Evolutionary conservation across 257 asterid genomes (phyloP), one percentile per base, ranked within the genome.

Genomic region (Solanum etuberosum): DNA sequence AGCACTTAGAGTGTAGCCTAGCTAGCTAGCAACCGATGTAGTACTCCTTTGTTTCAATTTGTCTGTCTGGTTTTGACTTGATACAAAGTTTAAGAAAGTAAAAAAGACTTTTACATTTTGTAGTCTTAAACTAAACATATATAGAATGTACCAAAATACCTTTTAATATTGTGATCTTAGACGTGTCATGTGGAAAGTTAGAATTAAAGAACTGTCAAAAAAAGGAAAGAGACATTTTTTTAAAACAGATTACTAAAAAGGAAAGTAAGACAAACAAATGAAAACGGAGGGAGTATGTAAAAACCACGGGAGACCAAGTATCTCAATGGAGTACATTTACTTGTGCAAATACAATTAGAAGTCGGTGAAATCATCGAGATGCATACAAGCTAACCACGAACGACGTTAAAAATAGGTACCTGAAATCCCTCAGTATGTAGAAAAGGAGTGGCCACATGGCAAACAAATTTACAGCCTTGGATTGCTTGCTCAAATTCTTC

Each of bases 371-470:
- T 43, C 25, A 10, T 46, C 20, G 20, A 16, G 42, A 0, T 16
- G 14, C 67, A 1, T 3, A 29, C 67, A 46, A 80, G 18, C n/a
- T 27, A 14, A 46, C 9, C 42, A 2, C 29, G 29, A 80, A 9
- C 18, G 5, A 2, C 1, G 7, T 6, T 40, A 11, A 43, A 61
- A 40, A 18, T 68, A n/a, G 40, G 42, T 72, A 89, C 90, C 86
- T 42, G 88, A 37, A 86, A 84, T 48, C 83, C 87, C 3, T 87
- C 86, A 27, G 83, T 21, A 59, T 89, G 91, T 4, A 11, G 70
- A 8, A 40, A 6, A 14, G 92, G 87, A 18, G 93, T 85, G 42
- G 91, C 90, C 71, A 88, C 46, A 73, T 90, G 91, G 81, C 86
- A 59, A 21, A 91, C 92, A 59, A 87, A 87, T 67, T 80, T 59